Percentiles rank a stretch among this genome's conserved stretches.
These are phyloP conservation scores for Globisporangium takayamanum DNA, from an alignment of 352 stramenopile species.

Conservation along the genomic window DNA sequence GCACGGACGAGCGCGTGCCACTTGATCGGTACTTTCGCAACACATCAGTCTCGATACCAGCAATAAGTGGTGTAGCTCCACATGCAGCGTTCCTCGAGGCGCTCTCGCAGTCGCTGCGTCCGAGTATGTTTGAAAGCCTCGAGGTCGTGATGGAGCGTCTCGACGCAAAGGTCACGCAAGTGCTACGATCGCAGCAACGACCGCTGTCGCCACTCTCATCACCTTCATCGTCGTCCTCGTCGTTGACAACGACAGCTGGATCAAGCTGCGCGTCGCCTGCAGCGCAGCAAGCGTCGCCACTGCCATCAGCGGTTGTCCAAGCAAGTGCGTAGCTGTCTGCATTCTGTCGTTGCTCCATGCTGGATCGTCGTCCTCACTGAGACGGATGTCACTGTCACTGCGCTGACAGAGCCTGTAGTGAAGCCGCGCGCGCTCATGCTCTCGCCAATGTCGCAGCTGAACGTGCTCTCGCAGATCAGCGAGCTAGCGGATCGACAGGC, in stretches of 20 bases:
- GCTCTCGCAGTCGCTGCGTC: neutral
- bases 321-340: neutral
- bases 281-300: neutral
- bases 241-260: neutral
- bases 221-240: neutral
- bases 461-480: constrained; percentile 75
- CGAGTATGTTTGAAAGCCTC: neutral
- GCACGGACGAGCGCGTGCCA: neutral
- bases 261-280: neutral
- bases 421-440: constrained; percentile 27
- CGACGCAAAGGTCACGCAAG: neutral
- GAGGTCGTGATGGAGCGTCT: neutral
- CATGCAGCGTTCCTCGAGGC: neutral
- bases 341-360: neutral
- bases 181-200: neutral
- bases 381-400: neutral
- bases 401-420: neutral
- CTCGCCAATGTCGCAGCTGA: constrained; percentile 60
- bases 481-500: constrained; percentile 41
- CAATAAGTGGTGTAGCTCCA: neutral
- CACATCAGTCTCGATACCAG: neutral
- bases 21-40: neutral
- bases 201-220: no score
- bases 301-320: neutral
- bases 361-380: neutral